Base-by-base conservation (phyloP, 192 early-diverging fungal genomes). In the Pilaira anomala region DNA sequence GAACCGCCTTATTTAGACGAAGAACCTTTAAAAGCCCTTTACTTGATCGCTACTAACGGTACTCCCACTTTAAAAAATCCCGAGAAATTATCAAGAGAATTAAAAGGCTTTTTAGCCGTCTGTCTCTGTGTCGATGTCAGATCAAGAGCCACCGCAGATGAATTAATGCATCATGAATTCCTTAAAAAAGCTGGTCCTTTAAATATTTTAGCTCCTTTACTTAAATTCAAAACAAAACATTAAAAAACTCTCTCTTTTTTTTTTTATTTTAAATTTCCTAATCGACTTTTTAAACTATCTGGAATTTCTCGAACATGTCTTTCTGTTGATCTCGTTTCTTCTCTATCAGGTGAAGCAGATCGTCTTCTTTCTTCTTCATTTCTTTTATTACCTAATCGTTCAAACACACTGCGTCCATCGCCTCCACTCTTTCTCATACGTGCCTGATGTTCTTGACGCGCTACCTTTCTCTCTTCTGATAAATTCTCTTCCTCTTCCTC, bases 1-100 rank as follows among this genome's bases (percentile, higher is more conserved):
- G 95, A 97, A 66, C 95, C 94, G 8, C 95, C 95, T 56, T 97
- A 97, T 63, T 72, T 97, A 65, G 89, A 96, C 62, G 95, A 97
- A 76, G 92, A 95, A 69, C 92, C 95, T 29, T 80, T 97, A 66
- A 90, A 92, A 76, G 95, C 95, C n/a, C 76, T 96, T 55, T 97
- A 95, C 53, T 76, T 97, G 62, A 96, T 97, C 77, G 95, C 94
- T 7, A 97, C 94, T 48, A 96, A 95, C 66, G 95, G 95, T 58
- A 97, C 94, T 6, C 95, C 95, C 6, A 89, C 89, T 50, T 78
- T 95, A 19, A 92, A 94, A 77, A 79, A 90, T 55, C 94, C 95
- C 13, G 92, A 93, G 65, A 82, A 76, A 36, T 74, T 95, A 52
- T 88, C 86, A 49, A 72, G 87, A 4, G 85, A 85, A 57, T 88